These are phyloP conservation scores for Xylaria flabelliformis DNA, from an alignment of 495 filamentous ascomycete genomes.

Conservation along the genomic window DNA sequence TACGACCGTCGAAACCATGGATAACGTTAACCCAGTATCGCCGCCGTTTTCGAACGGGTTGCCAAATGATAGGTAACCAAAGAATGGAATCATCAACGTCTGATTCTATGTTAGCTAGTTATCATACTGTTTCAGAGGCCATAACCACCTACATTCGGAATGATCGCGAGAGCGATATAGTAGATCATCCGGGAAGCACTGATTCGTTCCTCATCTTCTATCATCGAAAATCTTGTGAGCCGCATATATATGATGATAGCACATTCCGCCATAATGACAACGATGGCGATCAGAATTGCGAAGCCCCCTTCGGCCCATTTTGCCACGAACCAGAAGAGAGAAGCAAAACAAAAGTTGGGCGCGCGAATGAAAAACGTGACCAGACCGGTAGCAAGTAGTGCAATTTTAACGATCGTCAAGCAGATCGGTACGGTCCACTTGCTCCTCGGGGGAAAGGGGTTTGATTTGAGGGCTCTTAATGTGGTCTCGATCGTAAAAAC, in stretches of 20 bases:
- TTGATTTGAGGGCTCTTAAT: conserved; percentile 46
- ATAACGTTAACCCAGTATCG: conserved; percentile 41
- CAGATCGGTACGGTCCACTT: conserved; percentile 54
- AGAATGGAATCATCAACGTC: conserved; percentile 53
- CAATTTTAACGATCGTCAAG: conserved; percentile 45
- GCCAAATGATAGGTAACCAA: conserved; percentile 45
- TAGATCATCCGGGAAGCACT: conserved; percentile 57
- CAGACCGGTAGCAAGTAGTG: conserved; percentile 49
- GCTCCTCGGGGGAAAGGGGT: conserved; percentile 48
- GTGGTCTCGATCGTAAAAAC: conserved; percentile 53
- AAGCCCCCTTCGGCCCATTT: conserved; percentile 52
- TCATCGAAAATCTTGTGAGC: conserved; percentile 47
- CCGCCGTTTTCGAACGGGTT: conserved; percentile 33
- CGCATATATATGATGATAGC: conserved; percentile 45
- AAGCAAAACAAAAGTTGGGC: conserved; percentile 51
- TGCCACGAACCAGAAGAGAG: conserved; percentile 59
- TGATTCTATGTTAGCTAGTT: conserved; percentile 34
- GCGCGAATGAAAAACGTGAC: conserved; percentile 51
- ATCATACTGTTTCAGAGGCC: not conserved
- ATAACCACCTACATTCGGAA: conserved; percentile 48
- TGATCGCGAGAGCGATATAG: conserved; percentile 47
- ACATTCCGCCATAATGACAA: conserved; percentile 40
- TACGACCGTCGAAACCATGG: conserved; percentile 55
- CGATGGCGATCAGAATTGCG: conserved; percentile 44
- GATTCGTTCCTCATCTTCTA: conserved; percentile 49